Conservation (phyloP, 768 basidiomycete species). For the Kwoniella europaea region DNA sequence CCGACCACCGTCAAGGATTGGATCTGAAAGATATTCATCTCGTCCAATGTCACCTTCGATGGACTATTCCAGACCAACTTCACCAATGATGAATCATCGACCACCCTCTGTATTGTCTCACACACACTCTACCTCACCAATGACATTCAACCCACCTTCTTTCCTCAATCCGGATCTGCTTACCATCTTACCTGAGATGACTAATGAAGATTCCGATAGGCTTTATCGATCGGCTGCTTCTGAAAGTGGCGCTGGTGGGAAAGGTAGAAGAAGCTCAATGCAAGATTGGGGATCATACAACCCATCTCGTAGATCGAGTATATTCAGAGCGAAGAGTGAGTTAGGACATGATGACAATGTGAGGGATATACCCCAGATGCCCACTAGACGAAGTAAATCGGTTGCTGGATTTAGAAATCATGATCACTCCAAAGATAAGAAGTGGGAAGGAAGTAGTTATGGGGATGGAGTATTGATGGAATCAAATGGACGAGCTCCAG, state of each 20-base stretch:
- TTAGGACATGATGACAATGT: constrained; percentile 13
- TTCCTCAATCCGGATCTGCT: constrained; percentile 50
- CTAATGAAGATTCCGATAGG: constrained; percentile 34
- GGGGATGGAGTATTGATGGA: constrained; percentile 54
- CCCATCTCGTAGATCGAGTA: constrained; percentile 27
- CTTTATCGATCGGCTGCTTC: constrained; percentile 27
- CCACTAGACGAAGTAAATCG: constrained; percentile 32
- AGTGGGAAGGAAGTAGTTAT: constrained; percentile 47
- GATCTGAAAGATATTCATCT: constrained; percentile 1
- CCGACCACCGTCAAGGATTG: constrained; percentile 3
- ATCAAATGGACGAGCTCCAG: constrained; percentile 47
- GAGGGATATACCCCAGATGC: constrained; percentile 24
- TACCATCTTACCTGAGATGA: constrained; percentile 54
- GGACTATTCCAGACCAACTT: constrained; percentile 28
- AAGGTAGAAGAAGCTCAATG: constrained; percentile 22
- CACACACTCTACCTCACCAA: neutral
- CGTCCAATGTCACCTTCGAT: constrained; percentile 23
- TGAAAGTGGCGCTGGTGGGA: constrained; percentile 8
- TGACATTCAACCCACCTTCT: constrained; percentile 38
- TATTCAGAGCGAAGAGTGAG: constrained; percentile 29
- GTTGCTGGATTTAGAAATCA: constrained; percentile 41
- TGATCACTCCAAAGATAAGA: constrained; percentile 23
- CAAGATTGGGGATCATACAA: constrained; percentile 15
- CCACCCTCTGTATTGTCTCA: constrained; percentile 3
- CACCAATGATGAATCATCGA: constrained; percentile 18